A percentile compares a stretch with the other conserved stretches of the same genome.
Conservation (phyloP, 306 rosid genomes). For the Arachis hypogaea region DNA sequence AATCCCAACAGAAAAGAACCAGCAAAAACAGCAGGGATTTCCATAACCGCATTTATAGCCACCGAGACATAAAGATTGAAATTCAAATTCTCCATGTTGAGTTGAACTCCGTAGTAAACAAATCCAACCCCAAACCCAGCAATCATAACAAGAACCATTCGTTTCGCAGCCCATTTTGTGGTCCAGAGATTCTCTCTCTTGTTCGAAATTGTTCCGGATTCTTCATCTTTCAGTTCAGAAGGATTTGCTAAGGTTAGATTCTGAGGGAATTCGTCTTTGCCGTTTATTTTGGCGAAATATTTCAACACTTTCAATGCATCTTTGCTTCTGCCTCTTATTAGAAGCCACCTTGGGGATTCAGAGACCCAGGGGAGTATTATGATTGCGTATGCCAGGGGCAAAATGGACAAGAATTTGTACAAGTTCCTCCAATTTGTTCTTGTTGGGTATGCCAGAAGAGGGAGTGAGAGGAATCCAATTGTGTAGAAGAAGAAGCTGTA, state of each 20-base stretch:
- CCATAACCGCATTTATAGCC: slow-evolving; percentile 36
- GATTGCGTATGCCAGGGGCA: slow-evolving; percentile 33
- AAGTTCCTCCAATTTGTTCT: slow-evolving; percentile 43
- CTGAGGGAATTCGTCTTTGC: slow-evolving; percentile 29
- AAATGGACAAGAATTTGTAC: slow-evolving; percentile 34
- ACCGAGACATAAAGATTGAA: slow-evolving; percentile 36
- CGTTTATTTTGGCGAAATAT: slow-evolving; percentile 37
- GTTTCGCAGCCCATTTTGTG: slow-evolving; percentile 41
- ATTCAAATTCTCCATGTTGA: slow-evolving; percentile 42
- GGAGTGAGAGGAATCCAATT: slow-evolving; percentile 39
- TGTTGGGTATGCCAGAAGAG: slow-evolving; percentile 36
- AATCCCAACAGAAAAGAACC: slow-evolving; percentile 37
- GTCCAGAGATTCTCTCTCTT: slow-evolving; percentile 34
- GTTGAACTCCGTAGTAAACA: slow-evolving; percentile 50
- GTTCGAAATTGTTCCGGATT: neutral
- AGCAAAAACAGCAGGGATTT: slow-evolving; percentile 36
- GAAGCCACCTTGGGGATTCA: slow-evolving; percentile 42
- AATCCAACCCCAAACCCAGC: slow-evolving; percentile 49
- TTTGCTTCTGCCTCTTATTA: slow-evolving; percentile 36
- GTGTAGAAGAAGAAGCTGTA: slow-evolving; percentile 46
- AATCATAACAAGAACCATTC: slow-evolving; percentile 40
- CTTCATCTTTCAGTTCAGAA: neutral
- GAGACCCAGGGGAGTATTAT: slow-evolving; percentile 36
- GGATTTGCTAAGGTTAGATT: slow-evolving; percentile 29
- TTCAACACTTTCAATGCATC: slow-evolving; percentile 39